Evolutionary conservation across 139 green algal genomes (phyloP), one percentile per base, ranked within the genome.

Genomic region (Chlamydomonas sp.): DNA sequence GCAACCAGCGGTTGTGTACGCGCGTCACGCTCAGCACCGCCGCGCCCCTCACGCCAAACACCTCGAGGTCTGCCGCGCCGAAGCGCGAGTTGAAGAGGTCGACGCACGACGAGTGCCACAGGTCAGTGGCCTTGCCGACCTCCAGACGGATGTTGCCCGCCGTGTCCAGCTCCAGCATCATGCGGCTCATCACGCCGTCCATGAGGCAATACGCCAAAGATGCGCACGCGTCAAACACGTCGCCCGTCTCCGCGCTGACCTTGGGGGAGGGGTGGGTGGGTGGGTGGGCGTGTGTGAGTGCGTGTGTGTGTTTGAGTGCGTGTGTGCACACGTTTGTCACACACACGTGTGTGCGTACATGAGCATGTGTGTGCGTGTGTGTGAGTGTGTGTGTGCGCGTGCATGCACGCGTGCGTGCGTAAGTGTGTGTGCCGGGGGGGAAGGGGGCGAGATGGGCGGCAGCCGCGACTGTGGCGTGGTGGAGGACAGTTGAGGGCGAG

Each of bases 141-240:
- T 94, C 86, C 49, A 93, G 60, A n/a, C 88, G 74, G 30, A 93
- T 86, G 75, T 92, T 93, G 57, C 70, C 70, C 20, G 79, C 83
- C 5, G 75, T 91, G 48, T 86, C 77, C 43, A 91, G 74, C 81
- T 93, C 86, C 48, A 91, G 59, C 63, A 86, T 66, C 73, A 91
- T 81, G n/a, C 77, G 69, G 16, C 66, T 62, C 36, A 87, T 69
- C 30, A 78, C 49, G 2, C 63, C 67, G 6, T 83, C 70, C 33
- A 77, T 61, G 54, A 84, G 49, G 28, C 50, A 48, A 64, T 79
- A 78, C 24, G 47, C 69, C 3, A 57, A 65, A 24, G n/a, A 26
- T 5, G 31, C 16, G 28, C 71, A 76, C 16, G 35, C 62, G 3
- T 76, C 71, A 72, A 72, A 76, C 16, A 67, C 5, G 36, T 36